These are phyloP conservation scores for Podaxis sp. DNA, from an alignment of 768 basidiomycete species.

Conservation along the genomic window DNA sequence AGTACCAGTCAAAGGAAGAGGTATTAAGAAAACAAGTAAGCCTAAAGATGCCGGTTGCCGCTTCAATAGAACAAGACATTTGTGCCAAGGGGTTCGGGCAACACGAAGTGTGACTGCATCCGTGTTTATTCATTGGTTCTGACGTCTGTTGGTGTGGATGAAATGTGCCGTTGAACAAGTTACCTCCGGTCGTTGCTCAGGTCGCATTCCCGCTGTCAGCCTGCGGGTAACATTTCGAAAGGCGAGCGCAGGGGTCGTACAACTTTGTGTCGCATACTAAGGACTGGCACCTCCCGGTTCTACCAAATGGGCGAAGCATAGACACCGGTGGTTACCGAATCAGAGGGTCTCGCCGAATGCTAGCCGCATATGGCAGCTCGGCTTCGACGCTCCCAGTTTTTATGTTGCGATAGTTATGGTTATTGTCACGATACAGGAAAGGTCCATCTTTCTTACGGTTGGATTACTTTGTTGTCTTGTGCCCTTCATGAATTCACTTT, in stretches of 20 bases:
- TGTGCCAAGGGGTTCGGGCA: not conserved
- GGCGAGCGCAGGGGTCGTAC: not conserved
- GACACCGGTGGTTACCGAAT: not conserved
- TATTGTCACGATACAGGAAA: not conserved
- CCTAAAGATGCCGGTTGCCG: not conserved
- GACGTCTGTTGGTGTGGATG: not conserved
- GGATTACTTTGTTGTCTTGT: too few relatives aligned
- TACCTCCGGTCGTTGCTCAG: not conserved
- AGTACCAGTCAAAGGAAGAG: not conserved
- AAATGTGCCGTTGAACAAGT: not conserved
- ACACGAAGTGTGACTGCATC: not conserved
- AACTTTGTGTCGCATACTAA: not conserved
- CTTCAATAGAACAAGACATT: not conserved
- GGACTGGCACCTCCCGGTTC: not conserved
- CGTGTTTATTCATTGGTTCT: not conserved
- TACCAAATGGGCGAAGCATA: too few relatives aligned
- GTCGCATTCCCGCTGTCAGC: not conserved
- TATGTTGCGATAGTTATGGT: not conserved
- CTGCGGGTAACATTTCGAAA: not conserved
- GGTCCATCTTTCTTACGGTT: not conserved
- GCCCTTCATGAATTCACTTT: not conserved
- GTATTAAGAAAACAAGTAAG: not conserved
- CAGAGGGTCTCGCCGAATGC: not conserved
- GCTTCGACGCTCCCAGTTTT: not conserved
- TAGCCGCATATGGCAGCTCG: not conserved